Evolutionary conservation across 1,284 basidiomycete species (phyloP).

Genomic region (Sparassis latifolia): DNA sequence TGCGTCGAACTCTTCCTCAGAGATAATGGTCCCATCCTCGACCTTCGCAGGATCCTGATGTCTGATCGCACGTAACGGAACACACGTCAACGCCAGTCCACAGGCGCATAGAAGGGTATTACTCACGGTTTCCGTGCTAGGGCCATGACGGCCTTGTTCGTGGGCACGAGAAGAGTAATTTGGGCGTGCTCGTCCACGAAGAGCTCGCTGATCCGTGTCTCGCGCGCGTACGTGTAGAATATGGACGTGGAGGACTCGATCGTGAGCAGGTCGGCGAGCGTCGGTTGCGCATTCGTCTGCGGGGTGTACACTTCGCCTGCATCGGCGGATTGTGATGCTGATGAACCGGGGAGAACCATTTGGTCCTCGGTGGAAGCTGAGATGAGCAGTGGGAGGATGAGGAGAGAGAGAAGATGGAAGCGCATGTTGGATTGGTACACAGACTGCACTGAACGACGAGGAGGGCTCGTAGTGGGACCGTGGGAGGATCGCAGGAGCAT

Average conservation of each 20-base stretch:
- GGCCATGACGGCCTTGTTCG: constrained; percentile 78
- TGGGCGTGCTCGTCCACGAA: constrained; percentile 34
- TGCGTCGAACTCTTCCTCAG: constrained; percentile 57
- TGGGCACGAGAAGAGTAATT: constrained; percentile 65
- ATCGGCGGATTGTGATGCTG: not conserved
- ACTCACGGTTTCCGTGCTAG: constrained; percentile 69
- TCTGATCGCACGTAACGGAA: constrained; percentile 25
- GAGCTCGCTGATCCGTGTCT: constrained; percentile 49
- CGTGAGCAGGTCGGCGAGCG: constrained; percentile 65
- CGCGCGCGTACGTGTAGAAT: constrained; percentile 75
- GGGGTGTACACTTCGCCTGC: constrained; percentile 18
- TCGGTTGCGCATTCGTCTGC: constrained; percentile 31
- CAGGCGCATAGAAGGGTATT: not conserved
- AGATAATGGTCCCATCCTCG: constrained; percentile 43
- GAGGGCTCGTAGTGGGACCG: no score
- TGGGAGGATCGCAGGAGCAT: no score
- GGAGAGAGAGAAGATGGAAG: constrained; percentile 20
- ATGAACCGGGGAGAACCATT: constrained; percentile 18
- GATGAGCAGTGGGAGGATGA: constrained; percentile 26
- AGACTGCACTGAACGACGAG: no score
- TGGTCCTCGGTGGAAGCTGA: constrained; percentile 28
- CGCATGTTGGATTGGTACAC: constrained; percentile 18
- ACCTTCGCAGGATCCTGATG: constrained; percentile 45
- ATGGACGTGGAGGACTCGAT: constrained; percentile 67
- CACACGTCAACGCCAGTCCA: not conserved